A percentile compares a stretch with the other conserved stretches of the same genome.
These are phyloP conservation scores for Fusarium stilboides DNA, from an alignment of 2,329 filamentous ascomycete genomes.

Conservation along the genomic window DNA sequence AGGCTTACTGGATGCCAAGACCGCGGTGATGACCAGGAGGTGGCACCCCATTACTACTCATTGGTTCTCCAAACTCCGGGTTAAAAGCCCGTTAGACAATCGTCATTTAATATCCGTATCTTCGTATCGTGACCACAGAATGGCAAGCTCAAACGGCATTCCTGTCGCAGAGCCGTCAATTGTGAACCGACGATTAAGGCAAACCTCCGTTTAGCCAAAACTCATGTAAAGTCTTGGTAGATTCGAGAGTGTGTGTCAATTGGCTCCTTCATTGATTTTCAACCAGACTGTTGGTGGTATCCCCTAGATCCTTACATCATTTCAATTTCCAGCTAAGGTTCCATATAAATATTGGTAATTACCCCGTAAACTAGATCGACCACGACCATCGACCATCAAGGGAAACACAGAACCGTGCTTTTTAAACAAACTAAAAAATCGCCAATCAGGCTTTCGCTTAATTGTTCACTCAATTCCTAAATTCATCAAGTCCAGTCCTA, in stretches of 20 bases:
- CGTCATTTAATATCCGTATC: slow-evolving; percentile 35
- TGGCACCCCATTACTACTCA: slow-evolving; percentile 24
- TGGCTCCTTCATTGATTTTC: neutral
- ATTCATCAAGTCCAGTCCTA: slow-evolving; percentile 7
- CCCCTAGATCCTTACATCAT: slow-evolving; percentile 17
- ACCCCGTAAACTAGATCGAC: slow-evolving; percentile 27
- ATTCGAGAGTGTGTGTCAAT: neutral
- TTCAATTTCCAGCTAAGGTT: slow-evolving; percentile 15
- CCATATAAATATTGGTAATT: slow-evolving; percentile 21
- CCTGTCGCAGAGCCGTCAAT: neutral
- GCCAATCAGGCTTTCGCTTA: slow-evolving; percentile 32
- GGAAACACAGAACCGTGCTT: slow-evolving; percentile 7
- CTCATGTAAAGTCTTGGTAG: slow-evolving; percentile 1
- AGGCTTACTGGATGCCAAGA: slow-evolving; percentile 42
- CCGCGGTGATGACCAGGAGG: slow-evolving; percentile 27
- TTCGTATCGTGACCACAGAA: slow-evolving; percentile 18
- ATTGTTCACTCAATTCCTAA: slow-evolving; percentile 7
- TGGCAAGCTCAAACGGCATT: slow-evolving; percentile 11
- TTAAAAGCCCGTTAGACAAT: slow-evolving; percentile 25
- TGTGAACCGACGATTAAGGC: neutral
- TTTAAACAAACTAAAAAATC: slow-evolving; percentile 4
- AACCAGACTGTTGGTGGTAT: neutral
- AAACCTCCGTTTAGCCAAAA: neutral
- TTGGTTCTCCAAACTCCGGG: slow-evolving; percentile 30
- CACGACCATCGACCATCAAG: neutral